Percentiles rank a stretch among this genome's conserved stretches.
phyloP scores from a whole-genome alignment of 2,329 filamentous ascomycete genomes.

The Blastomyces gilchristii region DNA sequence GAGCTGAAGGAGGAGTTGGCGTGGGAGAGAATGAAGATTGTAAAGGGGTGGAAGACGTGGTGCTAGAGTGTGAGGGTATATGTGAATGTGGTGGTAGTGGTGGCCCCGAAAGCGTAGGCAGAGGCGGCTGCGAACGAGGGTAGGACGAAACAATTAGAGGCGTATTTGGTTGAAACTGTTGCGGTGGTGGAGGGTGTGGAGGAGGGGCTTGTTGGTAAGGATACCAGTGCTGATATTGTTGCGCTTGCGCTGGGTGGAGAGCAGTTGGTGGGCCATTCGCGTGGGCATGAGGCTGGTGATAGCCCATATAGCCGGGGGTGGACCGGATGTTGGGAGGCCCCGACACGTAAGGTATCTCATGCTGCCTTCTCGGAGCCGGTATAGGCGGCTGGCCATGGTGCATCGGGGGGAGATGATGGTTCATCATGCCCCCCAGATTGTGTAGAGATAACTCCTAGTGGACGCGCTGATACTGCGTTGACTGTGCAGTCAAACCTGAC shows the following conservation, averaged over 20 bases:
- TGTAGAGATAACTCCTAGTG: slow-evolving; percentile 4
- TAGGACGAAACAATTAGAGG: slow-evolving; percentile 37
- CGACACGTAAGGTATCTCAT: slow-evolving; percentile 36
- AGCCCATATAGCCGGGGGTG: slow-evolving; percentile 50
- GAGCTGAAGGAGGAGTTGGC: slow-evolving; percentile 25
- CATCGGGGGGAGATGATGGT: slow-evolving; percentile 37
- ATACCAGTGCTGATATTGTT: slow-evolving; percentile 39
- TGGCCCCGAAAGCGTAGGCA: slow-evolving; percentile 25
- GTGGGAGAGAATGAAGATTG: slow-evolving; percentile 24
- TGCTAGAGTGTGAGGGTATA: slow-evolving; percentile 29
- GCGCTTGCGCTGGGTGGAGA: slow-evolving; percentile 34
- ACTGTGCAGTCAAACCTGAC: slow-evolving; percentile 31
- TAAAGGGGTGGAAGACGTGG: slow-evolving; percentile 27
- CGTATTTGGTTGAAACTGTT: slow-evolving; percentile 32
- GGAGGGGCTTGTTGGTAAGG: slow-evolving; percentile 32
- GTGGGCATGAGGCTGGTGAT: slow-evolving; percentile 46
- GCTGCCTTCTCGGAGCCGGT: slow-evolving; percentile 39
- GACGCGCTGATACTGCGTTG: slow-evolving; percentile 26
- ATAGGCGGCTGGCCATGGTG: slow-evolving; percentile 42
- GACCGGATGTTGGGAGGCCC: slow-evolving; percentile 44
- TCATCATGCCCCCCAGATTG: slow-evolving; percentile 31
- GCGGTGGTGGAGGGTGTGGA: slow-evolving; percentile 33
- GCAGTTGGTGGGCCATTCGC: slow-evolving; percentile 40
- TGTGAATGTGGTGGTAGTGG: slow-evolving; percentile 17
- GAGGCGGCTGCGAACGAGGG: slow-evolving; percentile 33